These are phyloP conservation scores for Aspergillus cristatus DNA, from an alignment of 495 filamentous ascomycete species.

Conservation along the genomic window DNA sequence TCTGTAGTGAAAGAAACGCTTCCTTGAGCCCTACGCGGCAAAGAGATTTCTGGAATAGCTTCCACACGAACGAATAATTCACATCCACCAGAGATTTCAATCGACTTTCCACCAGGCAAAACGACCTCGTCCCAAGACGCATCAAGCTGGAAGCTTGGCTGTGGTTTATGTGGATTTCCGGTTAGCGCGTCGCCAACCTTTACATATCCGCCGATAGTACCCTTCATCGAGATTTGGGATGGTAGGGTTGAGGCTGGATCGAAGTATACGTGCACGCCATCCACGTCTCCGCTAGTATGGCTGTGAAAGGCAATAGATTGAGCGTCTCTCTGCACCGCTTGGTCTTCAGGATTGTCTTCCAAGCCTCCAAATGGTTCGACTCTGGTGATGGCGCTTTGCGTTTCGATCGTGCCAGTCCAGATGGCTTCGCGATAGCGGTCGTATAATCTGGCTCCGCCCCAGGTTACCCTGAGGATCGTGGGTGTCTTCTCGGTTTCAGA, in stretches of 20 bases:
- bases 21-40: constrained; percentile 14
- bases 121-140: constrained; percentile 12
- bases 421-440: constrained; percentile 17
- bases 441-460: constrained; percentile 14
- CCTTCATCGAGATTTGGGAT: constrained; percentile 7
- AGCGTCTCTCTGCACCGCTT: not conserved
- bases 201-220: constrained; percentile 20
- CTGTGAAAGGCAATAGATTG: constrained; percentile 10
- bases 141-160: constrained; percentile 13
- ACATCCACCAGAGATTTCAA: constrained; percentile 14
- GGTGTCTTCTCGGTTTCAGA: constrained; percentile 7
- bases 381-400: constrained; percentile 1
- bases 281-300: constrained; percentile 18
- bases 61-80: constrained; percentile 17
- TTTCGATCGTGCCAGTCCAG: constrained; percentile 10
- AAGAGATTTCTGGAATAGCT: constrained; percentile 8
- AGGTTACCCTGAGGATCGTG: constrained; percentile 10
- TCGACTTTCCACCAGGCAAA: constrained; percentile 6
- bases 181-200: constrained; percentile 18
- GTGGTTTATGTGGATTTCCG: constrained; percentile 16
- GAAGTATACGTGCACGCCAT: constrained; percentile 20
- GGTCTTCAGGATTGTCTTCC: constrained; percentile 13
- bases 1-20: not conserved
- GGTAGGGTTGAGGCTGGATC: constrained; percentile 5
- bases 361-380: constrained; percentile 10